Evolutionary conservation across 1,139 yeast genomes (phyloP).

Genomic region (Yamadazyma membranifaciens): DNA sequence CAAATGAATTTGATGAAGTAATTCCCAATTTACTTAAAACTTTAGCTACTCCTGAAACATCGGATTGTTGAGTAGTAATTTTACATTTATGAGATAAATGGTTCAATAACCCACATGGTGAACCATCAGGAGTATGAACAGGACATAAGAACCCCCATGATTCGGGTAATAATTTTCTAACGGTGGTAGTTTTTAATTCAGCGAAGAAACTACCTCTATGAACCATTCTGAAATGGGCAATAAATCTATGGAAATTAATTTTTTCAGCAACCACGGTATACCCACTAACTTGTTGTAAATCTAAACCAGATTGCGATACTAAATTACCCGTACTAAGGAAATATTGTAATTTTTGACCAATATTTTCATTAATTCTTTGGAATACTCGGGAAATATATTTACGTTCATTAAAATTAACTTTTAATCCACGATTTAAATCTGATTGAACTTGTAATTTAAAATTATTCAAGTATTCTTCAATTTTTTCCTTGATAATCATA

Average conservation of each 20-base stretch:
- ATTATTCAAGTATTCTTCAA: slow-evolving; percentile 83
- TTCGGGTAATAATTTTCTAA: slow-evolving; percentile 93
- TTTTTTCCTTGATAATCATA: slow-evolving; percentile 93
- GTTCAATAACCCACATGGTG: slow-evolving; percentile 97
- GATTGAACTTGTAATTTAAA: slow-evolving; percentile 73
- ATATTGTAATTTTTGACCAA: slow-evolving; percentile 92
- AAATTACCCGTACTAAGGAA: slow-evolving; percentile 95
- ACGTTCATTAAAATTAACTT: slow-evolving; percentile 80
- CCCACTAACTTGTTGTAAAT: slow-evolving; percentile 97
- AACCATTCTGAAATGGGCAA: slow-evolving; percentile 97
- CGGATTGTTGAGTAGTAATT: slow-evolving; percentile 74
- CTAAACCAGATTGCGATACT: slow-evolving; percentile 83
- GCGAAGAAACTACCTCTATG: slow-evolving; percentile 99
- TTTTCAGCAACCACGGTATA: slow-evolving; percentile 98
- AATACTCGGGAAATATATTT: slow-evolving; percentile 82
- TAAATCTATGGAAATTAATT: slow-evolving; percentile 93
- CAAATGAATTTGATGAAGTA: slow-evolving; percentile 69
- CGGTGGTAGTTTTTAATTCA: slow-evolving; percentile 95
- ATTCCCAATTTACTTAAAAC: slow-evolving; percentile 78
- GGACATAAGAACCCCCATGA: slow-evolving; percentile 99
- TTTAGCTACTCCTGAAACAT: slow-evolving; percentile 69
- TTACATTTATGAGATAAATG: slow-evolving; percentile 95
- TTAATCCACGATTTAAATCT: slow-evolving; percentile 77
- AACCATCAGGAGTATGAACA: slow-evolving; percentile 99
- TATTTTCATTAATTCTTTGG: slow-evolving; percentile 81